phyloP scores from a whole-genome alignment of 2,329 filamentous ascomycete genomes.

The Arthrobotrys entomopaga region DNA sequence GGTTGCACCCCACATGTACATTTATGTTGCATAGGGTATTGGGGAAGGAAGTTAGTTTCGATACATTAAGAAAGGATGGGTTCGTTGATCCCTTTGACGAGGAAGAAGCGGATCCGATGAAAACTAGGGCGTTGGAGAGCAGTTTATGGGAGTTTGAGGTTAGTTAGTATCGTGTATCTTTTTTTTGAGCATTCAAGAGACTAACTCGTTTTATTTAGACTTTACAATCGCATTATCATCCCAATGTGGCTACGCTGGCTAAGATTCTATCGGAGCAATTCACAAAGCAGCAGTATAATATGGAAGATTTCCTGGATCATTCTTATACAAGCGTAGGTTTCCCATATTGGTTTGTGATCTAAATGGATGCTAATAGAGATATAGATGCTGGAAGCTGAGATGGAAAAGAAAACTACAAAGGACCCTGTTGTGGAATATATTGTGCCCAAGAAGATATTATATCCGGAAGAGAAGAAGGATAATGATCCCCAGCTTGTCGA shows the following conservation, averaged over 20 bases:
- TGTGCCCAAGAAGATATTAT: conserved; percentile 85
- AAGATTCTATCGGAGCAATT: conserved; percentile 97
- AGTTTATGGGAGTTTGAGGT: conserved; percentile 89
- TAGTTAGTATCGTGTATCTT: background rate
- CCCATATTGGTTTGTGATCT: background rate
- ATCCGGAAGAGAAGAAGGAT: conserved; percentile 13
- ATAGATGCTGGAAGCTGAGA: conserved; percentile 83
- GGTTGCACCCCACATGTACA: conserved; percentile 86
- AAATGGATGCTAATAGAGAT: conserved; percentile 60
- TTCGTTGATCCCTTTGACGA: conserved; percentile 81
- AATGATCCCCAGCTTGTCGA: background rate
- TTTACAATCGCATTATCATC: conserved; percentile 91
- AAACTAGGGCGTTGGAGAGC: conserved; percentile 87
- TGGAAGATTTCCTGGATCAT: conserved; percentile 98
- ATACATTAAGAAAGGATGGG: conserved; percentile 70
- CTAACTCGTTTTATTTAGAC: conserved; percentile 63
- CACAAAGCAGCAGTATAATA: conserved; percentile 90
- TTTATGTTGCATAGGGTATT: conserved; percentile 92
- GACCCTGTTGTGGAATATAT: conserved; percentile 89
- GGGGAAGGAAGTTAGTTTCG: conserved; percentile 69
- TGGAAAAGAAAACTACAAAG: conserved; percentile 84
- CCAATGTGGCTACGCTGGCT: conserved; percentile 91
- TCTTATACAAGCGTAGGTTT: conserved; percentile 80
- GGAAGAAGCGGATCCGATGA: conserved; percentile 81
- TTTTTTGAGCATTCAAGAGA: background rate